These are phyloP conservation scores for Russula lepida DNA, from an alignment of 768 basidiomycete genomes.

Conservation along the genomic window DNA sequence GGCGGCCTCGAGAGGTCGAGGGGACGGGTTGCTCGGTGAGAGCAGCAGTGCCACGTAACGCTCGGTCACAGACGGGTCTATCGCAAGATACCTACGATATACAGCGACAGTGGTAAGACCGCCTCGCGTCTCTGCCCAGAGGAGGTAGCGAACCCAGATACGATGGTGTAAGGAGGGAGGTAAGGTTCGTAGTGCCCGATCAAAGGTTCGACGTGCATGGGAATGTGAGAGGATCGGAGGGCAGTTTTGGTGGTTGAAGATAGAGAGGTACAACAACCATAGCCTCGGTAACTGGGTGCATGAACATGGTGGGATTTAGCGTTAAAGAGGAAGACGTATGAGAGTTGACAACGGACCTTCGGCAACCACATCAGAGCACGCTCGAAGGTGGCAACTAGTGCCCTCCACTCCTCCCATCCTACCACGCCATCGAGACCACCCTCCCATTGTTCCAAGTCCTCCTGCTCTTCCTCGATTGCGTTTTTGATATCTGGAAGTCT, in stretches of 20 bases:
- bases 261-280: conserved; percentile 89
- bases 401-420: conserved; percentile 96
- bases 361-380: conserved; percentile 93
- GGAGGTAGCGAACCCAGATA: conserved; percentile 87
- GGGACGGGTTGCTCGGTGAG: conserved; percentile 43
- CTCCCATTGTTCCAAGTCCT: conserved; percentile 78
- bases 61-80: conserved; percentile 77
- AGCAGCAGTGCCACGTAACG: conserved; percentile 66
- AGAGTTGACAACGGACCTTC: conserved; percentile 44
- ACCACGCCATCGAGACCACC: conserved; percentile 77
- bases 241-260: conserved; percentile 85
- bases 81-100: conserved; percentile 81
- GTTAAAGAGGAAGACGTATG: background rate
- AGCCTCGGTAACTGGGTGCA: conserved; percentile 70
- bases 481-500: conserved; percentile 90
- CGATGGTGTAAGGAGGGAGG: conserved; percentile 87
- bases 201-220: conserved; percentile 89
- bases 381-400: conserved; percentile 81
- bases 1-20: conserved; percentile 86
- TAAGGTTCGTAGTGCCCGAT: conserved; percentile 87
- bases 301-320: background rate
- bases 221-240: conserved; percentile 78
- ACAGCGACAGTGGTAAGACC: conserved; percentile 70
- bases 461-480: conserved; percentile 75
- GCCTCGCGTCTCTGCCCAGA: conserved; percentile 82